Evolutionary conservation across 2,329 filamentous ascomycete species (phyloP), one percentile per base, ranked within the genome.

Genomic region (Neonectria hederae): DNA sequence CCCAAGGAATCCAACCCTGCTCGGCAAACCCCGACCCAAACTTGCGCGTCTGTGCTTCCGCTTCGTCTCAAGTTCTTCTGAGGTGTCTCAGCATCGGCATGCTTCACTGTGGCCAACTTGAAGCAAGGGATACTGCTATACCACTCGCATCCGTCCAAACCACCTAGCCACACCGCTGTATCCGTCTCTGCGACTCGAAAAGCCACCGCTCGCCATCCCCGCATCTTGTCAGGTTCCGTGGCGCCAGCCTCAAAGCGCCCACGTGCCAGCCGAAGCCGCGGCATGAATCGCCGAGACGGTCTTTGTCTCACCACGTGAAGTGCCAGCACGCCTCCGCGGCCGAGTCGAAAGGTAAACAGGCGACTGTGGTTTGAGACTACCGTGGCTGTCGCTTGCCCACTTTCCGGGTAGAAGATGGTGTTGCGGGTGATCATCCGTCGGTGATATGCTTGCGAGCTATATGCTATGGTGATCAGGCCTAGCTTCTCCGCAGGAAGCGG

Each of bases 21-120:
- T 60, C 51, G 42, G 42, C 40, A 60, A 54, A 48, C 57, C 51
- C 51, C 30, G 30, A 40, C 42, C 21, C 26, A 32, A 38, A 32
- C 42, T 52, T 60, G 42, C 52, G 51, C 21, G 57, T 60, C 57
- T 54, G 57, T 60, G 57, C 57, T 60, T 54, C 57, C 48, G 57
- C 57, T 54, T 60, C 51, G 51, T 60, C 57, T 54, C 57, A 35
- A 54, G 57, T 54, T 54, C 28, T 46, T 60, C 57, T 54, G 40
- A 35, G 40, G 51, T 60, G 42, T 40, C 57, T 54, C 42, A 53
- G 32, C 40, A 21, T 19, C n/a, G 46, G 48, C 57, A 54, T 60
- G 57, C 57, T 38, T 35, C 45, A 24, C 40, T 30, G 48, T 22
- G 48, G 10, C 49, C 57, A 48, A 19, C 28, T n/a, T 51, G n/a